Conservation (phyloP, 495 filamentous ascomycete species). For the Tetracladium marchalianum region DNA sequence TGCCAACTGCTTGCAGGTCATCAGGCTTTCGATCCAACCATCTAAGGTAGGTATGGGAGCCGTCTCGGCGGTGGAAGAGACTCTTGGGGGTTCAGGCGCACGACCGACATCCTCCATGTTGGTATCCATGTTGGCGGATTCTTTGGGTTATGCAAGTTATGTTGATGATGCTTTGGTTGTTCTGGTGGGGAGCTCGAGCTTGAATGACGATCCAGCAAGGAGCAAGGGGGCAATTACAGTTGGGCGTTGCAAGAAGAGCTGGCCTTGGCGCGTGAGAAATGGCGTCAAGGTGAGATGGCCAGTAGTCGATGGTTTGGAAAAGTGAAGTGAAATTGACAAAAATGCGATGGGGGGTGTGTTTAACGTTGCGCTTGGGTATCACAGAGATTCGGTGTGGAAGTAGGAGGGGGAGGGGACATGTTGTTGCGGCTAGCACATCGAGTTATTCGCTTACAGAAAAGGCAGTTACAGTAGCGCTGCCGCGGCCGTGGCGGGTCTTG, state of each 20-base stretch:
- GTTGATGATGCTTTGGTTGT: neutral
- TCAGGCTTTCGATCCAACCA: conserved; percentile 97
- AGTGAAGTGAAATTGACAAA: neutral
- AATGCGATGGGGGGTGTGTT: neutral
- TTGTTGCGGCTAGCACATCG: no score
- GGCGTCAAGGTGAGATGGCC: neutral
- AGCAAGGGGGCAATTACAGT: conserved; percentile 2
- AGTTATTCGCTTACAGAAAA: no score
- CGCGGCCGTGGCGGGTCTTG: neutral
- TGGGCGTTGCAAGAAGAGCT: conserved; percentile 4
- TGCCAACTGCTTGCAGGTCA: conserved; percentile 95
- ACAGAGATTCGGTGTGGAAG: conserved; percentile 7
- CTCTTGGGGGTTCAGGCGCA: conserved; percentile 67
- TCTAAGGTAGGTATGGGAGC: conserved; percentile 86
- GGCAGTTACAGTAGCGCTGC: neutral
- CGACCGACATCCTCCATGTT: conserved; percentile 97
- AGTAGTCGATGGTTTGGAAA: neutral
- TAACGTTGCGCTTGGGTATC: conserved; percentile 14
- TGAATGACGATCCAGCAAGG: conserved; percentile 15
- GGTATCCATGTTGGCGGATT: conserved; percentile 66
- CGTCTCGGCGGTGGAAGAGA: conserved; percentile 67
- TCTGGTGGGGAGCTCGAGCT: conserved; percentile 10
- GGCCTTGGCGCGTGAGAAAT: neutral
- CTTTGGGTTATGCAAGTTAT: neutral
- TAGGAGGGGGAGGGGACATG: neutral